Conservation (phyloP, 1,284 basidiomycete genomes). For the Porogramme epimiltina region DNA sequence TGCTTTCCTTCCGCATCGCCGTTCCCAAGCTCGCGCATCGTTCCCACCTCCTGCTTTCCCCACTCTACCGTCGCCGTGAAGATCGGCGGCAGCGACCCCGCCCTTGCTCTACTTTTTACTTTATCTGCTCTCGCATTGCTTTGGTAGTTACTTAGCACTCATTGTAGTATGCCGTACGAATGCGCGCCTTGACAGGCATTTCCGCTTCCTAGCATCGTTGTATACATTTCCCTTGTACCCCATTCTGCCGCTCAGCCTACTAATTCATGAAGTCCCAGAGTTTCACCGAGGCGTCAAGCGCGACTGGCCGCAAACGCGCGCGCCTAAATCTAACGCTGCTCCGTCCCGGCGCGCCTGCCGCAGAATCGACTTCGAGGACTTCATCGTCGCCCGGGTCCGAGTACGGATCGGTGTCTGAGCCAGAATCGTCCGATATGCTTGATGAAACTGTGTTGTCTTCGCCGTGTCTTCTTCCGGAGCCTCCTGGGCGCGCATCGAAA, state of each 20-base stretch:
- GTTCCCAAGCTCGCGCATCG: no score
- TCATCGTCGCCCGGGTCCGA: background rate
- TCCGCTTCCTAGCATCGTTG: background rate
- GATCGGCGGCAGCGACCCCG: background rate
- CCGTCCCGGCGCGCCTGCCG: background rate
- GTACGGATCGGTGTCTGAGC: background rate
- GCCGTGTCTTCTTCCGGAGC: slow-evolving; percentile 5
- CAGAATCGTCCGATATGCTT: no score
- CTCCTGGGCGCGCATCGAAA: slow-evolving; percentile 38
- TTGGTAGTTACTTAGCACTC: background rate
- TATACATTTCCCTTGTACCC: background rate
- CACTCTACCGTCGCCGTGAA: background rate
- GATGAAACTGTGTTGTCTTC: no score
- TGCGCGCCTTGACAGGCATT: no score
- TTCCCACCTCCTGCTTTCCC: background rate
- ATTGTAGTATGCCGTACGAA: background rate
- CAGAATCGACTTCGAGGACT: background rate
- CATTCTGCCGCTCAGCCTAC: background rate
- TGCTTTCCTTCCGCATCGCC: background rate
- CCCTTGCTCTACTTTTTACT: background rate
- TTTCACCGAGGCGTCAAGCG: slow-evolving; percentile 23
- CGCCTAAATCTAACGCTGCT: slow-evolving; percentile 11
- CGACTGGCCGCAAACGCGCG: slow-evolving; percentile 17
- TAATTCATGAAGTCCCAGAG: slow-evolving; percentile 19
- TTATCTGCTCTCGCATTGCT: background rate